Base-by-base conservation (phyloP, 345 rosid genomes). In the Moricandia moricandioides region DNA sequence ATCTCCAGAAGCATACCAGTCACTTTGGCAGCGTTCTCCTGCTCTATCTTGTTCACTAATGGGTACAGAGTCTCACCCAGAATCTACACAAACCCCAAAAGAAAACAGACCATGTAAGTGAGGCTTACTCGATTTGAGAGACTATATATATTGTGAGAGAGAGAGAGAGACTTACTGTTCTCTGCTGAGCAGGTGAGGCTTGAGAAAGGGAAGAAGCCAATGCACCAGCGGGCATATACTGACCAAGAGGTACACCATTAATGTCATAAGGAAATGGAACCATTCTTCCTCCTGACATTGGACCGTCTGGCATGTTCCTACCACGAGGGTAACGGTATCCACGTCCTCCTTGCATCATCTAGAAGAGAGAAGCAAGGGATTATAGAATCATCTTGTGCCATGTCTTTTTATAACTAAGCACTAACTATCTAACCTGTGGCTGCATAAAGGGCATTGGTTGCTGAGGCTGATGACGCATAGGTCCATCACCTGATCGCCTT, bases 331-430 rank as follows among this genome's bases (percentile, higher is more conserved):
- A 88, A 57, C 90, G 92, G 79, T 88, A 85, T 8, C 82, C 86
- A 8, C 89, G 92, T 2, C 98, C 97, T 79, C 96, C 83, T 14
- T 97, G 97, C 78, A 84, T 84, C 97, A 95, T 92, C 97, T 21
- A 21, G 24, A 21, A 21, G 24, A 21, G 24, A 21, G 24, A 21
- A 21, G 24, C 24, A 21, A 21, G 24, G 2, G 24, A 1, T 21
- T 21, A 21, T 21, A 21, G 24, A 21, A 21, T 21, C 24, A 21
- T 21, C 24, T 21, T 21, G 2, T 21, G 24, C 1, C 2, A 21
- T 21, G 24, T 21, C 2, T 21, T 21, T 21, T 21, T 21, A 0
- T 21, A 21, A 21, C 24, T 21, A 21, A 21, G 24, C 24, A 21
- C 24, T 21, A 21, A 21, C 24, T 21, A 21, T 0, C 24, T 21